Conservation (phyloP, 225 moss, liverwort and hornwort genomes). For the Bryoerythrophyllum caledonicum region DNA sequence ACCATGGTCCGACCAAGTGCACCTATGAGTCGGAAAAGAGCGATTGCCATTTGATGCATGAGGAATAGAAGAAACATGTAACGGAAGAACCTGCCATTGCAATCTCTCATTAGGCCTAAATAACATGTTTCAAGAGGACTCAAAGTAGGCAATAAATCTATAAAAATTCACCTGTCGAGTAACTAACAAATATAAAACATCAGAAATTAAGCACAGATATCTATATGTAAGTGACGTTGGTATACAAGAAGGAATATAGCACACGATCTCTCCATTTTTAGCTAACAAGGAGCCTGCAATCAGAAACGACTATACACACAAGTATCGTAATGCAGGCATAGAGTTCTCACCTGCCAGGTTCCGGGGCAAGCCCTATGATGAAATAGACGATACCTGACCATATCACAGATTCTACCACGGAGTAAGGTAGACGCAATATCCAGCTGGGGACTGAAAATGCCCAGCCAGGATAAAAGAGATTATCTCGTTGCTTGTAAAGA, state of each 20-base stretch:
- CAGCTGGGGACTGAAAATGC: constrained; percentile 75
- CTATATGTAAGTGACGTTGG: not conserved
- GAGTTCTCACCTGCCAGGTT: constrained; percentile 64
- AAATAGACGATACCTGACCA: constrained; percentile 82
- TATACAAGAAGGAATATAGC: not conserved
- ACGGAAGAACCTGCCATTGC: constrained; percentile 65
- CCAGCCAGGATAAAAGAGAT: constrained; percentile 87
- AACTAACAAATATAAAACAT: not conserved
- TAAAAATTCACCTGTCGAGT: not conserved
- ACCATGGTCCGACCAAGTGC: constrained; percentile 84
- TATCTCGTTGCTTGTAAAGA: constrained; percentile 90
- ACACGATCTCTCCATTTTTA: not conserved
- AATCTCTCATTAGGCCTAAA: constrained; percentile 2
- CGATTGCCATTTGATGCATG: constrained; percentile 86
- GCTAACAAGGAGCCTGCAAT: not conserved
- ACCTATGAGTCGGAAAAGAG: constrained; percentile 82
- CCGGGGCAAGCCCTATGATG: constrained; percentile 69
- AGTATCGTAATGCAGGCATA: not conserved
- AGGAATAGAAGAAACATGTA: constrained; percentile 65
- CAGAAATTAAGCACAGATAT: not conserved
- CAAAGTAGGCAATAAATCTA: not conserved
- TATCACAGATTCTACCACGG: constrained; percentile 65
- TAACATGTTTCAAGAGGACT: not conserved
- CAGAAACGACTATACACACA: not conserved
- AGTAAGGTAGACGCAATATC: constrained; percentile 78